A percentile compares a stretch with the other conserved stretches of the same genome.
Conservation (phyloP, 768 basidiomycete species). For the Boletus sensibilis region DNA sequence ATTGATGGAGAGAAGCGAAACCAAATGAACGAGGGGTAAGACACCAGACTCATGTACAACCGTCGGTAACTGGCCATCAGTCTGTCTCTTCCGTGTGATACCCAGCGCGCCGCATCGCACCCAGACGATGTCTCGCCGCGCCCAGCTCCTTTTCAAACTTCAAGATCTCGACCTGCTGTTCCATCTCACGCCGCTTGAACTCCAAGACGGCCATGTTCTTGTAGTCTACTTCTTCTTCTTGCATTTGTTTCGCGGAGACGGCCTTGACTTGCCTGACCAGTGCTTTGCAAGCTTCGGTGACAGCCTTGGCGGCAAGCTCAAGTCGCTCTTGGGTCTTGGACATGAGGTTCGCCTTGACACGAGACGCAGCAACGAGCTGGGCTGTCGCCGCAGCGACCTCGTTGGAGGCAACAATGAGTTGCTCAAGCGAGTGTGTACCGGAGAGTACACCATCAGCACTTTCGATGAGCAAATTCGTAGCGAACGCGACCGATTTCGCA, state of each 20-base stretch:
- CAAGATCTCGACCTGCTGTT: constrained; percentile 98
- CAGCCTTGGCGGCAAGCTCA: constrained; percentile 95
- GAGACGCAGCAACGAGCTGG: constrained; percentile 96
- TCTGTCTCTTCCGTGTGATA: constrained; percentile 87
- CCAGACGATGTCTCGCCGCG: constrained; percentile 77
- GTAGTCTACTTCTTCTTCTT: constrained; percentile 80
- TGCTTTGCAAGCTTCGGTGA: constrained; percentile 95
- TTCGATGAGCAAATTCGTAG: constrained; percentile 93
- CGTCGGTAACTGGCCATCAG: constrained; percentile 28
- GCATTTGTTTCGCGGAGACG: constrained; percentile 77
- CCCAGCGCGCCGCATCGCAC: constrained; percentile 84
- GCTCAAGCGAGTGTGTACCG: constrained; percentile 95
- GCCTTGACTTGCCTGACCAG: constrained; percentile 96
- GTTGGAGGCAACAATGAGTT: constrained; percentile 99
- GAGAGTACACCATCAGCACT: constrained; percentile 96
- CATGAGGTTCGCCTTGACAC: constrained; percentile 98
- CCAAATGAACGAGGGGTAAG: not conserved
- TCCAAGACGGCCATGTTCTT: constrained; percentile 91
- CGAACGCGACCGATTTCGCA: constrained; percentile 96
- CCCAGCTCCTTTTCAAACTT: constrained; percentile 94
- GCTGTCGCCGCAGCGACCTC: constrained; percentile 97
- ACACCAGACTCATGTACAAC: not conserved
- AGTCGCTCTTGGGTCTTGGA: constrained; percentile 97
- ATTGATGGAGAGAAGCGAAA: constrained; percentile 14
- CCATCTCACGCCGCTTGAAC: constrained; percentile 98